Base-by-base conservation (phyloP, 2,329 filamentous ascomycete genomes). In the Phoma herbarum region DNA sequence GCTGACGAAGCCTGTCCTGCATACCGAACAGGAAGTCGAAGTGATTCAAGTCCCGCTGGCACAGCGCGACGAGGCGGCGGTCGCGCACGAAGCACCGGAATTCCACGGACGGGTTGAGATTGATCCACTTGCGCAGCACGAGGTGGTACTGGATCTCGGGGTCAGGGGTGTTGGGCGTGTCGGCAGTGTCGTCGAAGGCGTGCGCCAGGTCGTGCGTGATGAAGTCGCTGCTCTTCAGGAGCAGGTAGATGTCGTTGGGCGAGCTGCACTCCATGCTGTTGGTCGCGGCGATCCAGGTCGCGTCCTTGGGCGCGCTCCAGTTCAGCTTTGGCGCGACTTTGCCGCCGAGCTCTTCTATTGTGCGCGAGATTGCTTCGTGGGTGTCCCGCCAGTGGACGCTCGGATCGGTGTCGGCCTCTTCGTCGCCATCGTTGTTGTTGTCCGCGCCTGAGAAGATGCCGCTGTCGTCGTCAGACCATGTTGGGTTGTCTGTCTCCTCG, bases 281-380 rank as follows among this genome's bases (percentile, higher is more conserved):
- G 78, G 84, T 94, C 75, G 85, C 79, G 78, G 88, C 78, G 77
- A 99, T 97, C 90, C 93, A 97, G 22, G 91, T 92, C 9, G 95
- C 95, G 74, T 99, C 95, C 77, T 97, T 97, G 4, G 95, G 95
- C 4, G 93, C 89, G 6, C 93, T 97, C 95, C 95, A 99, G 80
- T 98, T 98, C 45, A 99, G 82, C 78, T 99, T 99, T 0, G 95
- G 95, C 1, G 90, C 89, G 9, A 97, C 93, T 60, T 89, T 87
- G 59, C 94, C 94, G 16, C 92, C 93, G 1, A 98, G 85, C 68
- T 93, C 90, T 12, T 83, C 78, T 62, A 99, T 97, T 41, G 86
- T 90, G 23, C 86, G 82, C 74, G 89, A 90, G 75, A 99, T 92
- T 56, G 85, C 79, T 43, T 87, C 82, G 77, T 99, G 95, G 2